Conservation (phyloP, 345 rosid genomes). For the Anacardium occidentale region DNA sequence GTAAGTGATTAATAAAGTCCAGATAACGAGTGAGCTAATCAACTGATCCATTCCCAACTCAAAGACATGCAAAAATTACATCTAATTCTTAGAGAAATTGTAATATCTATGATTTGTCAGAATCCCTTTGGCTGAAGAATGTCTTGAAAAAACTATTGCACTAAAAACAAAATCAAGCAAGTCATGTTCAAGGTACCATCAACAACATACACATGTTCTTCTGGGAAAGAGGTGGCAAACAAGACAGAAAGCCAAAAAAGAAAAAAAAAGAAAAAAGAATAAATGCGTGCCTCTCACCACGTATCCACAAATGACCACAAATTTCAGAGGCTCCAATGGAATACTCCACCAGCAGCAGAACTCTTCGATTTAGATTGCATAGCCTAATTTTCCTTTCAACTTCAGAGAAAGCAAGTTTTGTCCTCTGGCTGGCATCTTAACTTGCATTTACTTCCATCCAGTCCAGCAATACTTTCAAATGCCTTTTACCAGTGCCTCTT, state of each 20-base stretch:
- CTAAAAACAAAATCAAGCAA: background rate
- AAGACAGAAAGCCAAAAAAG: constrained; percentile 32
- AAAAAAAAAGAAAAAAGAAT: background rate
- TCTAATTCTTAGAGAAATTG: too few species aligned
- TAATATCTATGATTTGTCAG: too few species aligned
- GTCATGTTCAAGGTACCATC: background rate
- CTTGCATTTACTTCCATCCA: constrained; percentile 21
- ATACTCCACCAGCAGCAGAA: constrained; percentile 39
- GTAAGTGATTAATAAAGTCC: too few species aligned
- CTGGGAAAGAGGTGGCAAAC: constrained; percentile 13
- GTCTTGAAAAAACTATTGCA: background rate
- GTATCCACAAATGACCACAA: constrained; percentile 36
- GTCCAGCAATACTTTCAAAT: constrained; percentile 16
- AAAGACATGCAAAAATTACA: too few species aligned
- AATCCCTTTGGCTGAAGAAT: too few species aligned
- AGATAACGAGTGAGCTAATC: too few species aligned
- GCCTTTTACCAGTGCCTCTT: constrained; percentile 6
- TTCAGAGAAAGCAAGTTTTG: constrained; percentile 23
- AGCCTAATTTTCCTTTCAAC: constrained; percentile 33
- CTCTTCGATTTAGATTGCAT: constrained; percentile 41
- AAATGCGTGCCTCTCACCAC: constrained; percentile 64
- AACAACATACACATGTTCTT: background rate
- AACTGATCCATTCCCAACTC: too few species aligned
- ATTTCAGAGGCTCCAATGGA: constrained; percentile 36
- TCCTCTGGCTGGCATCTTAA: constrained; percentile 25